Percentiles rank a stretch among this genome's conserved stretches.
Evolutionary conservation across 139 green algal species (phyloP).

Genomic region (Closterium sp.): DNA sequence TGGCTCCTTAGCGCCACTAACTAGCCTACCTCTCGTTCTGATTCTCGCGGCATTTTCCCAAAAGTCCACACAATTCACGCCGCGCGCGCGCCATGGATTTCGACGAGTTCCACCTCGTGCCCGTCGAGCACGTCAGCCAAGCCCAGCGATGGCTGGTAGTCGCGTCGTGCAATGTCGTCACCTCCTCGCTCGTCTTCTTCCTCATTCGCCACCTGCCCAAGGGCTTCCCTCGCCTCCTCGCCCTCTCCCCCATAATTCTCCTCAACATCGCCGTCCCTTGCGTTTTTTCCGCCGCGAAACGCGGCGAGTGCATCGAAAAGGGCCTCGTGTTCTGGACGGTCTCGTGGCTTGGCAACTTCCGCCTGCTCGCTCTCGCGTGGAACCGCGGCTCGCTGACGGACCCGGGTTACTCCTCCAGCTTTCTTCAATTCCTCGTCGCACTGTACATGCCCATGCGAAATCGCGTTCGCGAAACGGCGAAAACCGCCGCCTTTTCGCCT

Average conservation of each 20-base stretch:
- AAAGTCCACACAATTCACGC: too few relatives aligned
- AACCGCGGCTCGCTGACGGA: background rate
- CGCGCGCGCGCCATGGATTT: background rate
- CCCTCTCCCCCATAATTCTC: background rate
- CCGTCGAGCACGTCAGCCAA: background rate
- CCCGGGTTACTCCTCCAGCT: background rate
- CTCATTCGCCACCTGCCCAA: background rate
- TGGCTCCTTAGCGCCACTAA: too few relatives aligned
- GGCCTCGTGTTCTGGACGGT: background rate
- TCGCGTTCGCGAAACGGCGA: background rate
- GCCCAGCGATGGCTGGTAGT: background rate
- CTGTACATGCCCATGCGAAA: conserved; percentile 19
- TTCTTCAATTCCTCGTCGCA: background rate
- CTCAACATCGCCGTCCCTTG: background rate
- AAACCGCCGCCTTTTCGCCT: background rate
- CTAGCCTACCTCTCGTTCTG: too few relatives aligned
- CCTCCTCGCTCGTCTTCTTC: background rate
- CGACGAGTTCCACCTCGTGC: background rate
- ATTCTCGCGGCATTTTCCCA: too few relatives aligned
- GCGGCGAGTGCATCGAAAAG: background rate
- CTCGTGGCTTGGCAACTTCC: background rate
- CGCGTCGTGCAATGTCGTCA: background rate
- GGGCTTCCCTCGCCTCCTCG: background rate
- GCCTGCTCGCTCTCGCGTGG: background rate
- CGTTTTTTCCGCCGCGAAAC: background rate